Evolutionary conservation across 176 grass and related monocot species (phyloP).

Genomic region (maize (Zea mays)): DNA sequence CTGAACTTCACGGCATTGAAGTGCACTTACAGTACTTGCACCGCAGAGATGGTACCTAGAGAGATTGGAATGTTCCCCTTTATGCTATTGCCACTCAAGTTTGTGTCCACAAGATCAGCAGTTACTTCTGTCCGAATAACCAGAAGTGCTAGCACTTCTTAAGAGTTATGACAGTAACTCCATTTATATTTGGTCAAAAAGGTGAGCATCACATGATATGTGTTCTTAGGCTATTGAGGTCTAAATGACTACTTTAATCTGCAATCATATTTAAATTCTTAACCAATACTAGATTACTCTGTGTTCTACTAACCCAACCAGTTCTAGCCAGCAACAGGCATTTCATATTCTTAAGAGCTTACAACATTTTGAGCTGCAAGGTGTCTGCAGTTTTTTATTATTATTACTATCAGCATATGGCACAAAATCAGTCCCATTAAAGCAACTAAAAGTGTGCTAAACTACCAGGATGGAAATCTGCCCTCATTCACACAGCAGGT

Average conservation of each 20-base stretch:
- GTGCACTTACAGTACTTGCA: conserved; percentile 83
- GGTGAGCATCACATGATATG: too few relatives aligned
- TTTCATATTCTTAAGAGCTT: background rate
- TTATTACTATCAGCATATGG: background rate
- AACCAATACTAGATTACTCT: background rate
- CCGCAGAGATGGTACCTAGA: conserved; percentile 65
- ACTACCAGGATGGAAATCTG: too few relatives aligned
- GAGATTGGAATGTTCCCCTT: conserved; percentile 70
- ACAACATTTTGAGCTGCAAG: background rate
- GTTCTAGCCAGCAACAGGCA: background rate
- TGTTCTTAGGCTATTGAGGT: too few relatives aligned
- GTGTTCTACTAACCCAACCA: background rate
- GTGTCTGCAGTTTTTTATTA: background rate
- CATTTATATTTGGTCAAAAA: too few relatives aligned
- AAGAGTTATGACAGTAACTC: background rate
- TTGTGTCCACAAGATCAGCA: conserved; percentile 49
- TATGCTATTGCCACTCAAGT: conserved; percentile 88
- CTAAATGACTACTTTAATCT: background rate
- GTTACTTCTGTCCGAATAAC: conserved; percentile 27
- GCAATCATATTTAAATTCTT: conserved; percentile 9
- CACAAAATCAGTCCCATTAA: background rate
- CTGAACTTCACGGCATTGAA: background rate
- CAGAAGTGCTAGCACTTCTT: background rate
- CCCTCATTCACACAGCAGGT: too few relatives aligned
- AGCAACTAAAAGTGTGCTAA: background rate